Percentiles rank a stretch among this genome's conserved stretches.
phyloP scores from a whole-genome alignment of 495 filamentous ascomycete species.

The Podospora pseudoanserina region DNA sequence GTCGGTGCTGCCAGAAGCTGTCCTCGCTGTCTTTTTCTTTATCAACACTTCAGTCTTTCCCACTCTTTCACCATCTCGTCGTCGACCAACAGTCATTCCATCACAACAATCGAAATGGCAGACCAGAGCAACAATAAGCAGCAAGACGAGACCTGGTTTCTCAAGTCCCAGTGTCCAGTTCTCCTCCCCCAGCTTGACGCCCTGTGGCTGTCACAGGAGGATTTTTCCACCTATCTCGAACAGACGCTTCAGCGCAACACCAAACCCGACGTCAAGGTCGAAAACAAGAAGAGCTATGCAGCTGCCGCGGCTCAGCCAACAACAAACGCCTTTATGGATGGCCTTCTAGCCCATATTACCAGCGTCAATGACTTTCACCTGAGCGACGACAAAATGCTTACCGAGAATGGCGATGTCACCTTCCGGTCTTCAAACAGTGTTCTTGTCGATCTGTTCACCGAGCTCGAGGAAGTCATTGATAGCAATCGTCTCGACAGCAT shows the following conservation, averaged over 20 bases:
- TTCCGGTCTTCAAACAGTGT: slow-evolving; percentile 36
- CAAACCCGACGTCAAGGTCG: neutral
- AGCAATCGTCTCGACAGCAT: slow-evolving; percentile 30
- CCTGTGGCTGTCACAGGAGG: slow-evolving; percentile 27
- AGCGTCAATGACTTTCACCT: slow-evolving; percentile 4
- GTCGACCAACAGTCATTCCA: neutral
- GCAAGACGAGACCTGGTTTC: slow-evolving; percentile 26
- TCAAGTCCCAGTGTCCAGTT: slow-evolving; percentile 41
- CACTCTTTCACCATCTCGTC: neutral
- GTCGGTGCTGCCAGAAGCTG: neutral
- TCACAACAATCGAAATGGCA: neutral
- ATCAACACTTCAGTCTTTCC: neutral
- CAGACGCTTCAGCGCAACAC: slow-evolving; percentile 15
- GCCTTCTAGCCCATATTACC: slow-evolving; percentile 19
- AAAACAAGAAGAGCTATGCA: neutral
- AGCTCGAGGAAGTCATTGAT: slow-evolving; percentile 36
- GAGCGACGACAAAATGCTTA: slow-evolving; percentile 37
- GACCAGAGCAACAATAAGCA: neutral
- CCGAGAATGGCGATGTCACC: slow-evolving; percentile 41
- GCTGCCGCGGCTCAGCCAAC: neutral
- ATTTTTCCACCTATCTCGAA: slow-evolving; percentile 31
- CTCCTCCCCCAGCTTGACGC: slow-evolving; percentile 34
- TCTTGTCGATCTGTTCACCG: slow-evolving; percentile 43
- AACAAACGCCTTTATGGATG: slow-evolving; percentile 25
- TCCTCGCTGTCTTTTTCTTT: neutral